These are phyloP conservation scores for Tricholoma terreum DNA, from an alignment of 768 basidiomycete genomes.

Conservation along the genomic window DNA sequence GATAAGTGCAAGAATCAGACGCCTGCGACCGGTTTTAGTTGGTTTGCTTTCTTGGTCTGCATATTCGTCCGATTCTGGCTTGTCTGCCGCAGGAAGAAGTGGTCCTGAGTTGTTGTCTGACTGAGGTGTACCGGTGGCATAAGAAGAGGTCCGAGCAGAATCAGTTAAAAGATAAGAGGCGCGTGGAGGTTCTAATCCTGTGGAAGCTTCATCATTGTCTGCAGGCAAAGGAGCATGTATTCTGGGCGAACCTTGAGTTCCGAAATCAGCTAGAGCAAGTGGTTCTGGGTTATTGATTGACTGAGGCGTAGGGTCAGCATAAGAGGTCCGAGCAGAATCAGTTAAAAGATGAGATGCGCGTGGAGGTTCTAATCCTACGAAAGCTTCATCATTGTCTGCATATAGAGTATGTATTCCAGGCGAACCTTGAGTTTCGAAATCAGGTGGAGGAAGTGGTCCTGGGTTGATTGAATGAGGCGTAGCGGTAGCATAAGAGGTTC, in stretches of 20 bases:
- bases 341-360: neutral
- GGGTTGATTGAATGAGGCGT: conserved; percentile 8
- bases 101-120: conserved; percentile 16
- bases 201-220: conserved; percentile 3
- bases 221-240: too few relatives aligned
- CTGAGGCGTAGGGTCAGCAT: neutral
- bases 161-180: neutral
- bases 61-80: conserved; percentile 5
- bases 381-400: conserved; percentile 4
- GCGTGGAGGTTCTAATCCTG: conserved; percentile 5
- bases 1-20: conserved; percentile 23
- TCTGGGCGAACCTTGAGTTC: too few relatives aligned
- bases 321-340: conserved; percentile 13
- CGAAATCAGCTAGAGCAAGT: too few relatives aligned
- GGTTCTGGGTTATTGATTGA: conserved; percentile 16
- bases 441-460: conserved; percentile 15
- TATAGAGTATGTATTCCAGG: too few relatives aligned
- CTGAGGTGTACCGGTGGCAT: neutral
- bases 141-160: conserved; percentile 16
- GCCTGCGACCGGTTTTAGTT: conserved; percentile 14
- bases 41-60: conserved; percentile 4
- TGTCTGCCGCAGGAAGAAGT: conserved; percentile 11
- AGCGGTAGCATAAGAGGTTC: conserved; percentile 7
- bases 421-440: too few relatives aligned
- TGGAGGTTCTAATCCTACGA: conserved; percentile 4